A percentile compares a stretch with the other conserved stretches of the same genome.
Evolutionary conservation across 1,284 basidiomycete genomes (phyloP).

Genomic region (Cerrena zonata): DNA sequence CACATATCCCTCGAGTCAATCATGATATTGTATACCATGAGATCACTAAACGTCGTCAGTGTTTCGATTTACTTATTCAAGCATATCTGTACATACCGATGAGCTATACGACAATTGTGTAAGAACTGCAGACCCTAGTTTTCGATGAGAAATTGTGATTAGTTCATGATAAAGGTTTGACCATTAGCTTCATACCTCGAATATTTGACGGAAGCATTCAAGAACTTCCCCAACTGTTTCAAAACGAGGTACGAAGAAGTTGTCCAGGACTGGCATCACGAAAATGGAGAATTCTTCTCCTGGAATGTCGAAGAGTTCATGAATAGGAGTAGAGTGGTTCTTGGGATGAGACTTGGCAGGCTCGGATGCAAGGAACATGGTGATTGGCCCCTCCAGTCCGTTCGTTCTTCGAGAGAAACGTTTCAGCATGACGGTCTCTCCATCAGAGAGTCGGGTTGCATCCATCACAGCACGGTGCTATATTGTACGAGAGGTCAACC

Average conservation of each 20-base stretch:
- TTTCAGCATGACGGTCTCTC: slow-evolving; percentile 18
- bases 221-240: slow-evolving; percentile 21
- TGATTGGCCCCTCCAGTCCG: slow-evolving; percentile 20
- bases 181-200: slow-evolving; percentile 25
- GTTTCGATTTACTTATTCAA: slow-evolving; percentile 17
- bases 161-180: too few species aligned
- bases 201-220: slow-evolving; percentile 22
- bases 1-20: slow-evolving; percentile 27
- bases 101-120: slow-evolving; percentile 13
- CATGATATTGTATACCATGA: slow-evolving; percentile 29
- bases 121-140: slow-evolving; percentile 16
- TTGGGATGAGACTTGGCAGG: slow-evolving; percentile 14
- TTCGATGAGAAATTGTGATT: too few species aligned
- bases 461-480: slow-evolving; percentile 17
- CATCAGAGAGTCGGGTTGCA: slow-evolving; percentile 19
- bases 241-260: slow-evolving; percentile 17
- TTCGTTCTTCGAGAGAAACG: slow-evolving; percentile 1
- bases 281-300: slow-evolving; percentile 15
- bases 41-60: neutral
- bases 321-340: slow-evolving; percentile 24
- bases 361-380: slow-evolving; percentile 12
- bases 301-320: slow-evolving; percentile 19
- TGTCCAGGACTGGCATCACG: slow-evolving; percentile 24
- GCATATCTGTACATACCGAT: slow-evolving; percentile 7
- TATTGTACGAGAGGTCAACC: too few species aligned